Conservation (phyloP, 139 green algal species). For the Closterium sp. region DNA sequence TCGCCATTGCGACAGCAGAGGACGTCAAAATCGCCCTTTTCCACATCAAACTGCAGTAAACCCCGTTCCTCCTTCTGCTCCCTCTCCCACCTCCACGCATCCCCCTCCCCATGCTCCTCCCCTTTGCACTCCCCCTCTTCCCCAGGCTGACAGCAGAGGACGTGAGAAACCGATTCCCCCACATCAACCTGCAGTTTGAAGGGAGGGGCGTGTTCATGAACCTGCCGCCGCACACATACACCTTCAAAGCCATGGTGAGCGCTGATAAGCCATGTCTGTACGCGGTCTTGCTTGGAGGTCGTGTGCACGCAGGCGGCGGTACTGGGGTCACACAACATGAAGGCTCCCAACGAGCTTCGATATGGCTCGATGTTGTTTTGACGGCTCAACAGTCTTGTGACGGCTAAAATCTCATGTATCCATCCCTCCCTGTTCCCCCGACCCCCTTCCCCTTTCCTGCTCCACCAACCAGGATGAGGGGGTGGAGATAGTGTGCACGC, state of each 20-base stretch:
- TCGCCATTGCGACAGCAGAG: too few species aligned
- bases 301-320: background rate
- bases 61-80: too few species aligned
- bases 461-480: background rate
- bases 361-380: too few species aligned
- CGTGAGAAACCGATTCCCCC: background rate
- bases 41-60: too few species aligned
- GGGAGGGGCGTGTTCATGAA: constrained; percentile 4
- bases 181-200: constrained; percentile 18
- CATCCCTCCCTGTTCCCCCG: background rate
- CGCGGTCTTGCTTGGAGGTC: background rate
- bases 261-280: too few species aligned
- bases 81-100: background rate
- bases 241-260: background rate
- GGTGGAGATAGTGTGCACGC: background rate
- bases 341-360: too few species aligned
- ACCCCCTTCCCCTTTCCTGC: background rate
- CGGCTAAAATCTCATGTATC: too few species aligned
- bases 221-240: background rate
- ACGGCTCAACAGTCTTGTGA: too few species aligned
- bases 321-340: background rate
- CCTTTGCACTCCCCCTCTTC: background rate
- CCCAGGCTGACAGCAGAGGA: constrained; percentile 1
- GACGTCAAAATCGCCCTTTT: too few species aligned
- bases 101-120: background rate